phyloP scores from a whole-genome alignment of 805 yeast genomes.

The Ogataea thermomethanolica region DNA sequence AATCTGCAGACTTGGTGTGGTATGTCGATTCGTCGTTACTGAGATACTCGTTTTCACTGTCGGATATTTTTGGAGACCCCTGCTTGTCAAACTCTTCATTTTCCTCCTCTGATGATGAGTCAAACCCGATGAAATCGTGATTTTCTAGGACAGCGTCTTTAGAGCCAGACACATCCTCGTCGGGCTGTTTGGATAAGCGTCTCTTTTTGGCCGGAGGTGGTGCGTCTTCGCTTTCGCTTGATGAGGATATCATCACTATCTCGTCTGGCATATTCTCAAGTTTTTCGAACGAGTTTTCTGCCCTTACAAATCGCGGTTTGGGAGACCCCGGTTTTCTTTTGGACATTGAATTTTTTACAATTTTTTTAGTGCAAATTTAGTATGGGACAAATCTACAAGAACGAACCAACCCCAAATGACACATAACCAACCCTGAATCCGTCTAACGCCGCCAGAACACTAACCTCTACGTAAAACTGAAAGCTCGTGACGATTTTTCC shows the following conservation, averaged over 20 bases:
- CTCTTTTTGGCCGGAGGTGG: slow-evolving; percentile 13
- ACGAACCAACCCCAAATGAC: background rate
- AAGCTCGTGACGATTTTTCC: no score
- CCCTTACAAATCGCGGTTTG: slow-evolving; percentile 7
- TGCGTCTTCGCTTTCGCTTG: slow-evolving; percentile 8
- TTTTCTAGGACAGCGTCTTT: slow-evolving; percentile 41
- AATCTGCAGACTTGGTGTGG: slow-evolving; percentile 25
- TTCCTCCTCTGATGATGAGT: slow-evolving; percentile 43
- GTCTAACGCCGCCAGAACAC: no score
- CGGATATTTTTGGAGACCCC: slow-evolving; percentile 24
- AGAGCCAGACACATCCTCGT: background rate
- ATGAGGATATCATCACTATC: slow-evolving; percentile 4
- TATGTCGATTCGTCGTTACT: slow-evolving; percentile 42
- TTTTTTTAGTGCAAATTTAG: slow-evolving; percentile 3
- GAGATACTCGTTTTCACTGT: slow-evolving; percentile 38
- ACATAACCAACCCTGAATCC: no score
- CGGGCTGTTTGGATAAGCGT: slow-evolving; percentile 3
- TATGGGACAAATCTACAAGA: background rate
- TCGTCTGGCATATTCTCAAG: slow-evolving; percentile 4
- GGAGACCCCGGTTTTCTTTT: slow-evolving; percentile 3
- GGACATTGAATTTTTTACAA: slow-evolving; percentile 4
- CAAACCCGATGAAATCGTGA: slow-evolving; percentile 55
- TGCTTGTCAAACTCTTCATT: slow-evolving; percentile 32
- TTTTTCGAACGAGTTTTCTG: slow-evolving; percentile 2
- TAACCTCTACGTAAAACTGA: no score